Percentiles rank a stretch among this genome's conserved stretches.
These are phyloP conservation scores for Hygrophoropsis aurantiaca DNA, from an alignment of 768 basidiomycete genomes.

Conservation along the genomic window DNA sequence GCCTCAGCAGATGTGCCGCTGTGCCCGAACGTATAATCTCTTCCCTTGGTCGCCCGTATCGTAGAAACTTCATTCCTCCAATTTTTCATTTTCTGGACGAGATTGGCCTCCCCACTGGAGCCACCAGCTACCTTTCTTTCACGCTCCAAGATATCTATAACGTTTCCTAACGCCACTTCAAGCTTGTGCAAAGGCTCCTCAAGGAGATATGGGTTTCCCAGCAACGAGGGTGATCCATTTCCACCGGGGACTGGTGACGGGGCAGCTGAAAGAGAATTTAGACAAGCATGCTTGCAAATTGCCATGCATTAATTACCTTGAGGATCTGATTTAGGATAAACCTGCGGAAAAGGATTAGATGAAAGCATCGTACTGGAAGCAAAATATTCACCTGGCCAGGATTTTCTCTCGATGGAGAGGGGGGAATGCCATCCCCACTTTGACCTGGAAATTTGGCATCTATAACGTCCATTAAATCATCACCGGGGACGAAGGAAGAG, in stretches of 20 bases:
- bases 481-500: neutral
- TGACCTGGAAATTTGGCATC: conserved; percentile 45
- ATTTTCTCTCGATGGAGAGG: conserved; percentile 46
- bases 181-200: conserved; percentile 42
- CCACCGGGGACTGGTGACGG: conserved; percentile 20
- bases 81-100: conserved; percentile 38
- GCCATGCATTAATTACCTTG: conserved; percentile 25
- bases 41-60: conserved; percentile 24
- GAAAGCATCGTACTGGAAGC: too few relatives aligned
- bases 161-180: conserved; percentile 41
- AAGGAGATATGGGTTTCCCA: conserved; percentile 51
- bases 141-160: conserved; percentile 43
- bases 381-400: conserved; percentile 42
- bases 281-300: neutral
- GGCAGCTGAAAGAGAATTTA: conserved; percentile 15
- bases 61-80: conserved; percentile 43
- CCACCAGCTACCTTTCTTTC: conserved; percentile 39
- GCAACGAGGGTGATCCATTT: conserved; percentile 21
- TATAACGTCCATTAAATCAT: conserved; percentile 6
- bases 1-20: conserved; percentile 10
- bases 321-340: conserved; percentile 48
- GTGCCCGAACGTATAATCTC: neutral
- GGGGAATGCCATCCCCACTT: conserved; percentile 34
- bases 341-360: conserved; percentile 26
- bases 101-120: conserved; percentile 30